Evolutionary conservation across 805 yeast genomes (phyloP), one percentile per base, ranked within the genome.

Genomic region (Monosporozyma solicola): DNA sequence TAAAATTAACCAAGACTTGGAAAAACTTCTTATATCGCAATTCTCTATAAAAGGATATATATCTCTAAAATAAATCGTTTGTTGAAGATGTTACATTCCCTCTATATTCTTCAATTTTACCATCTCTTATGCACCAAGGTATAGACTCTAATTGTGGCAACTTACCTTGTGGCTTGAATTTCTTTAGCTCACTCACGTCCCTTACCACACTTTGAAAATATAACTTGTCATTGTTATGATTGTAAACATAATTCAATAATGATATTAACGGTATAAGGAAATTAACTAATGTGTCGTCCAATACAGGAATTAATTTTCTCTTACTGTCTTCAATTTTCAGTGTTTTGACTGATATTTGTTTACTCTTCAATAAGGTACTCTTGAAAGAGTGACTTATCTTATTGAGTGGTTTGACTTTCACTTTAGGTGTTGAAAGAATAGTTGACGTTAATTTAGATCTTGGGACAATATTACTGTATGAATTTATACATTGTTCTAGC

Each of bases 161-260:
- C 37, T 58, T 65, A 1, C 70, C 70, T 13, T 58, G 55, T 2
- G 71, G 70, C 31, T 61, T 51, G 2, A 54, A 49, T 27, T 54
- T 51, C 16, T 55, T 49, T 48, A 67, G 44, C 13, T 32, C 49
- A 5, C 46, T 41, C n/a, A 48, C 50, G 41, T 64, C 57, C 7
- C 46, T 51, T 22, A 60, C 59, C 2, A 65, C 54, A 2, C 60
- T 51, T 50, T 64, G 59, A 46, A 61, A 63, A 25, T 59, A 53
- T n/a, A 65, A 48, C 47, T 61, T 63, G 16, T 66, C 70, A 50
- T 66, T 66, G 7, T 67, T 63, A 47, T 57, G 61, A 16, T 54
- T 48, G 50, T 64, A 67, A 32, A 69, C 64, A 47, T 65, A 64
- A 27, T 59, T 56, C 44, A 67, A 47, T 16, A 67, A 51, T 39